These are phyloP conservation scores for Euphorbia pulcherrima DNA, from an alignment of 345 rosid species.

Conservation along the genomic window DNA sequence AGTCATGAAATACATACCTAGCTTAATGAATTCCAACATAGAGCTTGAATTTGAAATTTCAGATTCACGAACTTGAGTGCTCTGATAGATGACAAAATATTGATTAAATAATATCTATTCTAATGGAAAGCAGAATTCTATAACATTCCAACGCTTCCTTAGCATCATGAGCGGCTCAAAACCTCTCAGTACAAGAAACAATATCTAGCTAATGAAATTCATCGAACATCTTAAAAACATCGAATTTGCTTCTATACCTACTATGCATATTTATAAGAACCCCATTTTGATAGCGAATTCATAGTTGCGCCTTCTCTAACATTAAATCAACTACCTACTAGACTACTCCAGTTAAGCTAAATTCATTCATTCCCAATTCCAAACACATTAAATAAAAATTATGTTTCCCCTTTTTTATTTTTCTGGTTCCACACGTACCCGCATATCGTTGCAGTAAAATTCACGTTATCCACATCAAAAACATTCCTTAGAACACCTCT, in stretches of 20 bases:
- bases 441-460: constrained; percentile 31
- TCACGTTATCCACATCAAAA: constrained; percentile 33
- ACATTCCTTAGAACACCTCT: constrained; percentile 40
- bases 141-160: constrained; percentile 31
- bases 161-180: constrained; percentile 33
- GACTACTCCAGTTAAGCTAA: constrained; percentile 35
- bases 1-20: constrained; percentile 29
- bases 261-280: constrained; percentile 29
- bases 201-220: constrained; percentile 42
- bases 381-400: constrained; percentile 29
- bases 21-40: constrained; percentile 43
- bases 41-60: constrained; percentile 39
- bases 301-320: constrained; percentile 39
- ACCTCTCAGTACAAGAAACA: constrained; percentile 44
- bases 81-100: constrained; percentile 29
- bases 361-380: constrained; percentile 37
- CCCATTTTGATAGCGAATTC: constrained; percentile 39
- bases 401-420: constrained; percentile 29
- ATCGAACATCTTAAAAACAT: constrained; percentile 35
- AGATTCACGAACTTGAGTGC: constrained; percentile 18
- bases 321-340: constrained; percentile 31
- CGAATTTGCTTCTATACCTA: constrained; percentile 23
- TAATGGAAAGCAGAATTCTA: constrained; percentile 19
- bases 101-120: constrained; percentile 25
- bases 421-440: constrained; percentile 38